Conservation (phyloP, 768 basidiomycete species). For the Mycena galericulata region DNA sequence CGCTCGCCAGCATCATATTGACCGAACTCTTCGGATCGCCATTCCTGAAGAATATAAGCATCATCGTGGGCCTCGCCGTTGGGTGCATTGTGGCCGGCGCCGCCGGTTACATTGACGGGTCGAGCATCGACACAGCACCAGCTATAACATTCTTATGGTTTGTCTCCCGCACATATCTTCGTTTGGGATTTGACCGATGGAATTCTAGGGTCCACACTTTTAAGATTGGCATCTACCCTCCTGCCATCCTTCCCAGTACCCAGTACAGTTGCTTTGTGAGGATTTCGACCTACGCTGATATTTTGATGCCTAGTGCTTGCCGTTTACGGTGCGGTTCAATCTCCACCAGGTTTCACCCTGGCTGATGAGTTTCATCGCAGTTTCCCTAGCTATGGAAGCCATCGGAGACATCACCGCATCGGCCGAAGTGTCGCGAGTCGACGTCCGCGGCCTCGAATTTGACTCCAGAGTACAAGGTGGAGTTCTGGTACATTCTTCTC, state of each 20-base stretch:
- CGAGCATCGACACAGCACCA: constrained; percentile 74
- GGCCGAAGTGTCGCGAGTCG: constrained; percentile 43
- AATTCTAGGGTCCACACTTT: constrained; percentile 78
- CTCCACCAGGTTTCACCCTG: background rate
- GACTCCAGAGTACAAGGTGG: constrained; percentile 88
- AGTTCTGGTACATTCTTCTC: constrained; percentile 54
- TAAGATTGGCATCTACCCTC: constrained; percentile 80
- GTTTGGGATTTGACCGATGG: background rate
- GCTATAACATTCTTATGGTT: constrained; percentile 85
- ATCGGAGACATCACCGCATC: constrained; percentile 89
- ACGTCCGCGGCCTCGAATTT: constrained; percentile 69
- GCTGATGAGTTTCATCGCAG: constrained; percentile 43
- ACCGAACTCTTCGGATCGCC: constrained; percentile 87
- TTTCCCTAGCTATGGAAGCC: constrained; percentile 84
- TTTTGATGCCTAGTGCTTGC: constrained; percentile 45
- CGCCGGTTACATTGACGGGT: constrained; percentile 78
- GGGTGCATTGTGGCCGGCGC: constrained; percentile 87
- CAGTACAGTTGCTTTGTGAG: background rate
- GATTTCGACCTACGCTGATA: too few relatives aligned
- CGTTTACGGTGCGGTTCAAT: constrained; percentile 59
- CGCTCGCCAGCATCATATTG: constrained; percentile 68
- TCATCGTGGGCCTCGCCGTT: constrained; percentile 80
- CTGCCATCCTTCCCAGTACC: constrained; percentile 60
- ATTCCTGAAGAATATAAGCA: constrained; percentile 83
- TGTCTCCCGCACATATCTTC: background rate